Base-by-base conservation (phyloP, 106 monocot genomes). In the Dendrobium officinale region DNA sequence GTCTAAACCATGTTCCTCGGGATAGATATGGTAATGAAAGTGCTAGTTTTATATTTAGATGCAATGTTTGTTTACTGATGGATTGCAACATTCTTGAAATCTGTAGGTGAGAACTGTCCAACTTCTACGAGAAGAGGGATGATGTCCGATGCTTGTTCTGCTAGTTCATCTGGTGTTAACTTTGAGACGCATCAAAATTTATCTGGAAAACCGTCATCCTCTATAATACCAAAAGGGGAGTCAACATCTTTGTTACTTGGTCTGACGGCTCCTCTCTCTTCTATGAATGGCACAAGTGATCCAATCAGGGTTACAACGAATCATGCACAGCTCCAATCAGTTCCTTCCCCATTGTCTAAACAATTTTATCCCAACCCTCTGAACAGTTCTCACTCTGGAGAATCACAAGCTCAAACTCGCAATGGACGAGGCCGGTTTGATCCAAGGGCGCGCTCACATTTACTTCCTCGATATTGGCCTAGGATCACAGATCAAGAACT, bases 381-480 rank as follows among this genome's bases (percentile, higher is more conserved):
- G 13, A 80, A 75, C 77, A 18, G 73, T 61, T 77, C 67, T 44
- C 76, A 83, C n/a, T 20, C 54, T 13, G 40, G 56, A 24, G 88
- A 88, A 51, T 56, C 77, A 45, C 89, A 86, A 86, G 4, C 80
- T 31, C 89, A 89, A 20, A 44, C 85, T n/a, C 89, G 89, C 33
- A 86, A 81, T 87, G 88, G 86, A 86, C 92, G 86, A 77, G 84
- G 87, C 9, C 78, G 88, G 75, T 67, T 80, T 49, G 94, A 94
- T 77, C 79, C 81, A 41, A 73, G 86, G 67, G 76, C 85, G 54
- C 82, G 88, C 55, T 54, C 83, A 33, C 93, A 89, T 47, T 68
- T 92, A 79, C 88, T 94, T 89, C 88, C 88, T 80, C 89, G 93
- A 59, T 91, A 91, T 86, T 89, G 91, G 91, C 93, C 93, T 45